Conservation (phyloP, 2,329 filamentous ascomycete genomes). For the Sarocladiaceae sp. region DNA sequence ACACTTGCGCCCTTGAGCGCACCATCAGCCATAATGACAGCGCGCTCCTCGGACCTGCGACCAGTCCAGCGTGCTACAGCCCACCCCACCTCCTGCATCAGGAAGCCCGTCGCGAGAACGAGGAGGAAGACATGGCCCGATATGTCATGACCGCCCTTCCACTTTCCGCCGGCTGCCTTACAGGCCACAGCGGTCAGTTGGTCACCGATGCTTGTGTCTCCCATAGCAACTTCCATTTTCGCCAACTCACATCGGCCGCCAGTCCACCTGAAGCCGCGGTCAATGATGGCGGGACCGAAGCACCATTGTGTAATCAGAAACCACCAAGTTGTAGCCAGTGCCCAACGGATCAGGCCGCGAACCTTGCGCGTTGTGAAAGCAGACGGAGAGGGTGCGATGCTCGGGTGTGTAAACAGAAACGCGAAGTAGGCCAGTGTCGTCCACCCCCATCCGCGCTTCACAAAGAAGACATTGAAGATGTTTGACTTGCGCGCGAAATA, state of each 20-base stretch:
- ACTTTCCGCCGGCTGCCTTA: constrained; percentile 74
- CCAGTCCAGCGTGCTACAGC: constrained; percentile 42
- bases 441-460: constrained; percentile 96
- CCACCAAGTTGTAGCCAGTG: constrained; percentile 73
- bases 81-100: constrained; percentile 74
- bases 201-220: constrained; percentile 40
- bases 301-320: constrained; percentile 91
- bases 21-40: constrained; percentile 62
- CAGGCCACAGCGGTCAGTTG: constrained; percentile 74
- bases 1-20: constrained; percentile 56
- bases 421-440: constrained; percentile 68
- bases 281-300: constrained; percentile 86
- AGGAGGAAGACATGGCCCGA: constrained; percentile 93
- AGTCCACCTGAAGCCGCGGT: constrained; percentile 82
- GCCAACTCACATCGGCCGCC: constrained; percentile 76
- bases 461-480: constrained; percentile 86
- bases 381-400: constrained; percentile 22
- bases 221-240: constrained; percentile 40
- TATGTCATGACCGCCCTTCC: constrained; percentile 95
- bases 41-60: constrained; percentile 54
- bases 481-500: constrained; percentile 97
- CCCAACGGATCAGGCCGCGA: constrained; percentile 65
- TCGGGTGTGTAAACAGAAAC: constrained; percentile 66
- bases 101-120: constrained; percentile 75
- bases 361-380: constrained; percentile 32